Base-by-base conservation (phyloP, 2,329 filamentous ascomycete genomes). In the Berkeleyomyces basicola region DNA sequence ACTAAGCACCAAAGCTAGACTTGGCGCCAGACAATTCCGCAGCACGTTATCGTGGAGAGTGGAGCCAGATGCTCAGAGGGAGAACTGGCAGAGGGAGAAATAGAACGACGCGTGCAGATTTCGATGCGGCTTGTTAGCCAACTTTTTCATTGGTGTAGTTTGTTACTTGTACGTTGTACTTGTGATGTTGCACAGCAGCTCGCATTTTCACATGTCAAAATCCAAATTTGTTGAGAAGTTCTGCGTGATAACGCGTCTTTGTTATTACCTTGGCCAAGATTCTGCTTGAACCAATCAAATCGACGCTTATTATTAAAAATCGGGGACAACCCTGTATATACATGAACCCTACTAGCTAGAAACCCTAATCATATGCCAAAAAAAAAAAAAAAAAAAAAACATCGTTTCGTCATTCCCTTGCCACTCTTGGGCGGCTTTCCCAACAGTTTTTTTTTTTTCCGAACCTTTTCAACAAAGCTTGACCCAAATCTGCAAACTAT, bases 361-460 rank as follows among this genome's bases (percentile, higher is more conserved):
- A 16, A 49, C 43, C 44, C 44, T 60, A 47, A 39, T 51, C 58
- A 49, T 39, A 39, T 47, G 42, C 39, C 55, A 62, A 58, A n/a
- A 14, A 49, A 37, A 44, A 37, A 53, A 49, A 37, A 44, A 37
- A 62, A 58, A n/a, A 14, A 49, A 37, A 44, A 37, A 53, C 31
- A 4, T 2, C 2, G n/a, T 44, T 40, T 53, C 7, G 11, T 31
- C 47, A 39, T 31, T 14, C 36, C 36, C 36, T 31, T 37, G 31
- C 2, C 23, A 23, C 23, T 23, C 23, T 2, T 1, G 23, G 23
- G 23, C 23, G 23, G 23, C 23, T 23, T 23, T 23, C 23, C 23
- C 11, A 39, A 55, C 47, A 31, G 47, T 16, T 36, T 53, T 53
- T 37, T 53, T 37, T 36, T 42, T 40, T 46, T 61, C 14, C 16